Evolutionary conservation across 2,329 filamentous ascomycete species (phyloP), one percentile per base, ranked within the genome.

Genomic region (Phaeosphaeria sp.): DNA sequence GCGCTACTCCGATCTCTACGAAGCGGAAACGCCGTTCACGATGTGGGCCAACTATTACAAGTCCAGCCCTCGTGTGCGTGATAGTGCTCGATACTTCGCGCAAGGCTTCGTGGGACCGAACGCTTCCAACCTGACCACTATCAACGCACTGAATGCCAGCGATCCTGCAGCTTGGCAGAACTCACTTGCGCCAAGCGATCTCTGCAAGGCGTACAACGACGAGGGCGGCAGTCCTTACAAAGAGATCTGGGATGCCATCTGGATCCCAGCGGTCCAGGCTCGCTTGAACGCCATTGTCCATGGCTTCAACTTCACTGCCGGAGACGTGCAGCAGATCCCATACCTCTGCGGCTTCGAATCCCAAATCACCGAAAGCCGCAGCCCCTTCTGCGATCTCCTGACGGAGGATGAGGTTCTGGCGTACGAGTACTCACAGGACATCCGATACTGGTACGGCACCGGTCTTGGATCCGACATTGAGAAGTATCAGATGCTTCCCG

Each of bases 281-380:
- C 83, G 87, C 3, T 76, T 90, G 47, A 85, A 88, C 63, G 67
- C 74, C 6, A 69, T 85, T 33, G 80, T 89, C 30, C 66, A 74
- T 0, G 87, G 87, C 1, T 80, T 90, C 33, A 82, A 81, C 0
- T 80, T 90, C 33, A 82, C 80, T 0, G 76, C 82, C 30, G 75
- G 73, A 1, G 86, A 90, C 56, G 78, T 88, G 43, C 79, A 77
- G 7, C 82, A 83, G 46, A 87, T 90, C 50, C 87, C 87, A 0
- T 90, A 90, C 64, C 80, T 90, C n/a, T 91, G 89, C 64, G 89
- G 87, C 3, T 91, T 89, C 58, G 89, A 91, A 66, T 87, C 84
- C 2, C 88, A 90, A 66, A 89, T 90, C 62, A 86, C 81, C 0
- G 88, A 88, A 1, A 77, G 76, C 1, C 65, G 59, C 17, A 89